A percentile compares a stretch with the other conserved stretches of the same genome.
Evolutionary conservation across 768 basidiomycete genomes (phyloP).

Genomic region (Baorangia bicolor): DNA sequence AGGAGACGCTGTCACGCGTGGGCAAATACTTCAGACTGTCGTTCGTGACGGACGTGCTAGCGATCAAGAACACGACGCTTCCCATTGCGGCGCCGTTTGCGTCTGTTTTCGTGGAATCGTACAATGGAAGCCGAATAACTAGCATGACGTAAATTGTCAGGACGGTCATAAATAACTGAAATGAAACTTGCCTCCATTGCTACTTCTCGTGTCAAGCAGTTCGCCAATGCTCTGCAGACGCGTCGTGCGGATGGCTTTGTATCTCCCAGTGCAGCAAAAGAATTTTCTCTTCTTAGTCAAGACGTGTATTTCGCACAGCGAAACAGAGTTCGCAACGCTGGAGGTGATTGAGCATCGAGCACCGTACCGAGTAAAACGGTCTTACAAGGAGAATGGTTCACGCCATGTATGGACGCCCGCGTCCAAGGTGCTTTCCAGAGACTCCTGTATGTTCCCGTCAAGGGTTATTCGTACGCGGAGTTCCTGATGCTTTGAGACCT

Average conservation of each 20-base stretch:
- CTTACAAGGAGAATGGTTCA: slow-evolving; percentile 32
- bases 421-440: slow-evolving; percentile 27
- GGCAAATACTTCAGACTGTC: slow-evolving; percentile 12
- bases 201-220: slow-evolving; percentile 27
- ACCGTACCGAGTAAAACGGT: background rate
- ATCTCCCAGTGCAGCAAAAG: slow-evolving; percentile 28
- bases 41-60: slow-evolving; percentile 13
- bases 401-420: slow-evolving; percentile 28
- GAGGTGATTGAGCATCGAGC: slow-evolving; percentile 9
- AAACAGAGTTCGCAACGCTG: slow-evolving; percentile 20
- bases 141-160: slow-evolving; percentile 30
- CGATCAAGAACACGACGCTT: slow-evolving; percentile 28
- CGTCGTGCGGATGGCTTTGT: slow-evolving; percentile 31
- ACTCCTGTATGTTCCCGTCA: slow-evolving; percentile 30
- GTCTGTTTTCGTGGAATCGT: slow-evolving; percentile 31
- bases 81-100: slow-evolving; percentile 26
- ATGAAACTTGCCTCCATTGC: slow-evolving; percentile 31
- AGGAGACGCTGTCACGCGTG: slow-evolving; percentile 22
- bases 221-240: slow-evolving; percentile 24
- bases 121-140: slow-evolving; percentile 34
- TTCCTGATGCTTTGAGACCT: slow-evolving; percentile 24
- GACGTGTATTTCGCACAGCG: slow-evolving; percentile 29
- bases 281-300: slow-evolving; percentile 28
- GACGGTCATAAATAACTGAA: slow-evolving; percentile 28
- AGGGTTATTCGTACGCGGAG: slow-evolving; percentile 27